Evolutionary conservation across 106 monocot genomes (phyloP).

Genomic region (Triglochin maritima): DNA sequence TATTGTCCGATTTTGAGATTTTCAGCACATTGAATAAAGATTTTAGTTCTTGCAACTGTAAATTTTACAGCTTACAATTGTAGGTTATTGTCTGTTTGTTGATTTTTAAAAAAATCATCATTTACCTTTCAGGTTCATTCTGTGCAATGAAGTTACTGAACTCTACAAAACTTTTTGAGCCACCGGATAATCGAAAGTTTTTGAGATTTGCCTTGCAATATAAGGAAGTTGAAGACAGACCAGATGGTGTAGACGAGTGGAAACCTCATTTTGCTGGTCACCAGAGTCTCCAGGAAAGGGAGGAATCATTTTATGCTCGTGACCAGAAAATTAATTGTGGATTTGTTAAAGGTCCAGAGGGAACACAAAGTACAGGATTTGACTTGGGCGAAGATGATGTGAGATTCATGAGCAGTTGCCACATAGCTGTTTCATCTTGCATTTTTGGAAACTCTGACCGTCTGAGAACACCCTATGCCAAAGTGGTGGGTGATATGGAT

Average conservation of each 20-base stretch:
- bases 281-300: slow-evolving; percentile 78
- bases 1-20: too few species aligned
- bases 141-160: slow-evolving; percentile 94
- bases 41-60: too few species aligned
- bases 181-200: slow-evolving; percentile 63
- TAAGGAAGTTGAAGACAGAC: slow-evolving; percentile 52
- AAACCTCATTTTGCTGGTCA: slow-evolving; percentile 89
- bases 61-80: too few species aligned
- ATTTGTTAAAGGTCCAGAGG: slow-evolving; percentile 78
- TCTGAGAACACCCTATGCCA: slow-evolving; percentile 74
- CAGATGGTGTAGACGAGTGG: slow-evolving; percentile 42
- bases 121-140: slow-evolving; percentile 43
- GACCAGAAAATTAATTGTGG: slow-evolving; percentile 93
- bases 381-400: slow-evolving; percentile 82
- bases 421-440: slow-evolving; percentile 97
- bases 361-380: slow-evolving; percentile 80
- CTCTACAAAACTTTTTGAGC: slow-evolving; percentile 73
- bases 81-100: too few species aligned
- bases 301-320: slow-evolving; percentile 67
- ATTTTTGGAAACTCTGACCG: slow-evolving; percentile 99
- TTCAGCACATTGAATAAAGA: too few species aligned
- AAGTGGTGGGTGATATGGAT: slow-evolving; percentile 22
- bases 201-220: slow-evolving; percentile 82
- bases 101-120: too few species aligned
- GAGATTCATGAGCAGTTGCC: slow-evolving; percentile 94